phyloP scores from a whole-genome alignment of 1,139 yeast genomes.

The Blastobotrys elegans region DNA sequence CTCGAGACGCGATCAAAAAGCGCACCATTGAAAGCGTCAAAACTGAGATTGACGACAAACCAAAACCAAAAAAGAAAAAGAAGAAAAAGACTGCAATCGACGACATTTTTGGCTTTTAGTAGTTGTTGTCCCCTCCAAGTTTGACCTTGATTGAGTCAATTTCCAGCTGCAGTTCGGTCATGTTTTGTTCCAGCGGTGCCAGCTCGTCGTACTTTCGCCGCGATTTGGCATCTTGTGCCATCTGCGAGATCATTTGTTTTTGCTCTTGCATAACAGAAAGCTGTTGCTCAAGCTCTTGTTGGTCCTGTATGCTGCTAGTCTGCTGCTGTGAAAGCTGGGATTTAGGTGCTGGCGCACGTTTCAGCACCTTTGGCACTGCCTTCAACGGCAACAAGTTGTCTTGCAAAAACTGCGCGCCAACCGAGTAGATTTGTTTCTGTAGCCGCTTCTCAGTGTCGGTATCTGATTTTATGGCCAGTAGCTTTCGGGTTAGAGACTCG shows the following conservation, averaged over 20 bases:
- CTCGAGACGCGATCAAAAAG: constrained; percentile 14
- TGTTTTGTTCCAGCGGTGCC: constrained; percentile 52
- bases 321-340: constrained; percentile 6
- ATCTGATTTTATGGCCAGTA: constrained; percentile 31
- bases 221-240: constrained; percentile 57
- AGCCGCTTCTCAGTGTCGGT: constrained; percentile 40
- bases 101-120: constrained; percentile 12
- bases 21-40: neutral
- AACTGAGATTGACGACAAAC: neutral
- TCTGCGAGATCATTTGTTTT: constrained; percentile 58
- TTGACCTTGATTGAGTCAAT: constrained; percentile 46
- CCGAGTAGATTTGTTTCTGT: constrained; percentile 43
- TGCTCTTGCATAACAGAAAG: constrained; percentile 87
- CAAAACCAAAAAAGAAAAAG: constrained; percentile 9
- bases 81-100: constrained; percentile 12
- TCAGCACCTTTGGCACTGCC: constrained; percentile 41
- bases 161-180: constrained; percentile 52
- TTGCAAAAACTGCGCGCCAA: constrained; percentile 48
- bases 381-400: constrained; percentile 52
- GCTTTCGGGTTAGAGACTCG: constrained; percentile 41
- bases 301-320: constrained; percentile 1
- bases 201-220: constrained; percentile 77
- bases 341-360: constrained; percentile 23
- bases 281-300: constrained; percentile 53
- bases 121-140: constrained; percentile 43